Evolutionary conservation across 2,329 filamentous ascomycete species (phyloP).

Genomic region (Fusarium sp.): DNA sequence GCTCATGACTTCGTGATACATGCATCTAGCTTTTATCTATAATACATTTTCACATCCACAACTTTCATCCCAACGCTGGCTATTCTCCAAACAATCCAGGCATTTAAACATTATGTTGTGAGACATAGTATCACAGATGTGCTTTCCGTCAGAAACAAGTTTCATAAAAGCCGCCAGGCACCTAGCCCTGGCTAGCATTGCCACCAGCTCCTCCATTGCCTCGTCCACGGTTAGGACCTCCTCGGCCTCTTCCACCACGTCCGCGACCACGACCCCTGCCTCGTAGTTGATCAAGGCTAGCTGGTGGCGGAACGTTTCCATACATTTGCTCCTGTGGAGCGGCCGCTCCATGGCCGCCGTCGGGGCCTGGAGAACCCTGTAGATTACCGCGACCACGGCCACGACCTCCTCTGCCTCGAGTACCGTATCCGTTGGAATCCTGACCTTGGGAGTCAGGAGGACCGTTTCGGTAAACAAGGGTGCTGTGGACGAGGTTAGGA

Average conservation of each 20-base stretch:
- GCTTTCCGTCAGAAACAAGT: conserved; percentile 5
- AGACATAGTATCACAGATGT: conserved; percentile 17
- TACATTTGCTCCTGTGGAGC: conserved; percentile 57
- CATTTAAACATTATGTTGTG: conserved; percentile 18
- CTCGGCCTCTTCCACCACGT: conserved; percentile 58
- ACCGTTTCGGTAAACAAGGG: conserved; percentile 65
- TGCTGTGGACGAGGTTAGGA: conserved; percentile 66
- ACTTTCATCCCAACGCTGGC: conserved; percentile 16
- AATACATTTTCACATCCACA: conserved; percentile 37
- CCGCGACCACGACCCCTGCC: conserved; percentile 59
- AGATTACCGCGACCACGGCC: conserved; percentile 53
- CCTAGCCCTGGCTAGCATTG: conserved; percentile 44
- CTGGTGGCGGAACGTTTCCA: conserved; percentile 73
- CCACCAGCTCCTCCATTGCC: conserved; percentile 45
- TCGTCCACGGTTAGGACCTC: conserved; percentile 54
- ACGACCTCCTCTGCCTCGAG: conserved; percentile 50
- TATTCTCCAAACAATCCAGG: conserved; percentile 16
- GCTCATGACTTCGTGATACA: conserved; percentile 47
- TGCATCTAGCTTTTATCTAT: conserved; percentile 43
- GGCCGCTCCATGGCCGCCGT: conserved; percentile 29
- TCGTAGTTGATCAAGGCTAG: conserved; percentile 64
- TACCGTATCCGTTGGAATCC: conserved; percentile 49
- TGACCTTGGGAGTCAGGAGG: conserved; percentile 50
- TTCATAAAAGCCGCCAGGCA: conserved; percentile 11
- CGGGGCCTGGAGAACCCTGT: conserved; percentile 42